Evolutionary conservation across 2,329 filamentous ascomycete species (phyloP).

Genomic region (Hymenoscyphus scutula): DNA sequence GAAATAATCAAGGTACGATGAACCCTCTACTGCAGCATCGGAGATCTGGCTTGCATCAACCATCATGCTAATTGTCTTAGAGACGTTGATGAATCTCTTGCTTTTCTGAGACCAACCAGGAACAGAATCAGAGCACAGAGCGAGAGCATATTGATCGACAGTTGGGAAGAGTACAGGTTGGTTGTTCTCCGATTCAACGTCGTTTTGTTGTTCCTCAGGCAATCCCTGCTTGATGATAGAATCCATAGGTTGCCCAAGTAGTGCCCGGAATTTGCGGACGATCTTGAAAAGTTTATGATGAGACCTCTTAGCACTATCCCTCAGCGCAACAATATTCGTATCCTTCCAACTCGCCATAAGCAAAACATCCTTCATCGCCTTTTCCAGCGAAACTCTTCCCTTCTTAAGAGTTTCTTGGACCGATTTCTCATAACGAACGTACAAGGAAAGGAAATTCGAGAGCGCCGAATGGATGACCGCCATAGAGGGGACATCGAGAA

Average conservation of each 20-base stretch:
- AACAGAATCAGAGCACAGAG: constrained; percentile 32
- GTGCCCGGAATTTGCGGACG: constrained; percentile 81
- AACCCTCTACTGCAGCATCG: constrained; percentile 52
- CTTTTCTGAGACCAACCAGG: constrained; percentile 46
- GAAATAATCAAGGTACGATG: constrained; percentile 63
- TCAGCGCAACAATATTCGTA: constrained; percentile 85
- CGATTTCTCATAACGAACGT: constrained; percentile 64
- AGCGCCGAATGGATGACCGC: constrained; percentile 61
- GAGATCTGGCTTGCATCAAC: constrained; percentile 55
- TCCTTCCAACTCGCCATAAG: constrained; percentile 97
- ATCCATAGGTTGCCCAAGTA: constrained; percentile 75
- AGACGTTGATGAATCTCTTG: constrained; percentile 68
- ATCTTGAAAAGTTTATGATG: constrained; percentile 90
- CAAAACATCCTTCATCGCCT: constrained; percentile 88
- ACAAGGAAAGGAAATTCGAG: constrained; percentile 74
- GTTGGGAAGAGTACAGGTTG: constrained; percentile 18
- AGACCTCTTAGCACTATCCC: constrained; percentile 84
- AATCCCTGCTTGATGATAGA: constrained; percentile 59
- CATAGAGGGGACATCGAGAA: constrained; percentile 57
- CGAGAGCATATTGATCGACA: constrained; percentile 32
- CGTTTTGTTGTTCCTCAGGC: constrained; percentile 42
- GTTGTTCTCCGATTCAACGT: constrained; percentile 9
- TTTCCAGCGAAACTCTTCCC: constrained; percentile 76
- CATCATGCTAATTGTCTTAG: constrained; percentile 74
- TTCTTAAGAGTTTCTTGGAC: constrained; percentile 64